A percentile compares a stretch with the other conserved stretches of the same genome.
These are phyloP conservation scores for Fusarium brachygibbosum DNA, from an alignment of 2,329 filamentous ascomycete genomes.

Conservation along the genomic window DNA sequence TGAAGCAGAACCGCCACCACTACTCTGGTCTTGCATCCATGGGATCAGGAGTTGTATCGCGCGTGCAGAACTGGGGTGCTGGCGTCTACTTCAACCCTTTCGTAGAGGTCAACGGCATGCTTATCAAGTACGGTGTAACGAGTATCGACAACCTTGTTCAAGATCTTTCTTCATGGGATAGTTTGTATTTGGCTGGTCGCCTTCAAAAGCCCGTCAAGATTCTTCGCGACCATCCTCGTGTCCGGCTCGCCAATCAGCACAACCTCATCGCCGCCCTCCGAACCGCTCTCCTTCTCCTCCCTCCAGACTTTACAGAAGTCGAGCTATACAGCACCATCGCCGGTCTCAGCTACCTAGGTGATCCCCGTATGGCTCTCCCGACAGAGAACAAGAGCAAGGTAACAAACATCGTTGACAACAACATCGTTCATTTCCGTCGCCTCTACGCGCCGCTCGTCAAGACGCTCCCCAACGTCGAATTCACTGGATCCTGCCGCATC, in stretches of 20 bases:
- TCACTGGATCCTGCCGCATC: conserved; percentile 68
- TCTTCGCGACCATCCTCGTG: conserved; percentile 89
- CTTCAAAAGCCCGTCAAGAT: conserved; percentile 99
- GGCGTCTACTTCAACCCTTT: conserved; percentile 99
- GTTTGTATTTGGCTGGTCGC: conserved; percentile 93
- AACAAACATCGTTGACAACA: conserved; percentile 91
- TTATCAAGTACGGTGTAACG: conserved; percentile 98
- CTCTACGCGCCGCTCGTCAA: conserved; percentile 92
- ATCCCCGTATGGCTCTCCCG: conserved; percentile 93
- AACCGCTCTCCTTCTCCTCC: conserved; percentile 88
- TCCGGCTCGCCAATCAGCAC: conserved; percentile 94
- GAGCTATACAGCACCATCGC: conserved; percentile 93
- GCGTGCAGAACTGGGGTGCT: conserved; percentile 91
- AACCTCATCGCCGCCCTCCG: conserved; percentile 94
- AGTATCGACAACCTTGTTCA: conserved; percentile 89
- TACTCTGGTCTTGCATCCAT: conserved; percentile 88
- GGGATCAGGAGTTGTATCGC: conserved; percentile 86
- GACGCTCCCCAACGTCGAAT: conserved; percentile 88
- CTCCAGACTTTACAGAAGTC: conserved; percentile 85
- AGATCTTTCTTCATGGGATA: conserved; percentile 92
- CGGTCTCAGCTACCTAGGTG: conserved; percentile 92
- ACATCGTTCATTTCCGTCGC: conserved; percentile 90
- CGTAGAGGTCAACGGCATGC: conserved; percentile 91
- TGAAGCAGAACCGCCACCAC: conserved; percentile 89
- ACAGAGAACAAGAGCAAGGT: conserved; percentile 95